These are phyloP conservation scores for Fusarium falciforme DNA, from an alignment of 2,329 filamentous ascomycete genomes.

Conservation along the genomic window DNA sequence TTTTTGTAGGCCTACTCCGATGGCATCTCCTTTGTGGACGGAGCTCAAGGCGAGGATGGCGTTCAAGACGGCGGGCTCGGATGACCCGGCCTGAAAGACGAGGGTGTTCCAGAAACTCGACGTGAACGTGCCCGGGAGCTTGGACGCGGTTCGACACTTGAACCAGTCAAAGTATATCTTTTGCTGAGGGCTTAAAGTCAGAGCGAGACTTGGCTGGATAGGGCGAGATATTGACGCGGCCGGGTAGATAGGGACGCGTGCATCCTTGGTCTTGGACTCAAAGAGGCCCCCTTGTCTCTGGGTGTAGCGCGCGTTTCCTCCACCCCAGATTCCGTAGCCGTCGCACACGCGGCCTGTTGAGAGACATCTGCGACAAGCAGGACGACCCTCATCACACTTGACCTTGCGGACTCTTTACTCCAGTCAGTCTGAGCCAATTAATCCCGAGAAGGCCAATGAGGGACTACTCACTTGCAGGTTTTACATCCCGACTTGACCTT, in stretches of 20 bases:
- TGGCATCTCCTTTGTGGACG: conserved; percentile 42
- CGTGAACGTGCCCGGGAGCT: conserved; percentile 51
- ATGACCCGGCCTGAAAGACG: conserved; percentile 50
- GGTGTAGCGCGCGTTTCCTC: conserved; percentile 2
- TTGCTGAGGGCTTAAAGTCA: conserved; percentile 16
- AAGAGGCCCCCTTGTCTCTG: neutral
- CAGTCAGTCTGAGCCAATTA: neutral
- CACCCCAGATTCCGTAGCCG: conserved; percentile 38
- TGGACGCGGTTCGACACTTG: conserved; percentile 49
- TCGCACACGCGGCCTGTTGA: conserved; percentile 33
- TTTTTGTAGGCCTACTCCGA: conserved; percentile 6
- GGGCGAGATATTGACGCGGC: neutral
- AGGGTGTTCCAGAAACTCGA: conserved; percentile 53
- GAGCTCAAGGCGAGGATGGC: conserved; percentile 54
- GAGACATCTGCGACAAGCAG: conserved; percentile 30
- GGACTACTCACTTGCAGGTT: conserved; percentile 32
- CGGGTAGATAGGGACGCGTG: neutral
- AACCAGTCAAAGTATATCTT: conserved; percentile 45
- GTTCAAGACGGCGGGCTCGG: conserved; percentile 55
- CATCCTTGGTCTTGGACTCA: neutral
- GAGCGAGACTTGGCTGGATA: conserved; percentile 5
- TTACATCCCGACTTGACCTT: conserved; percentile 36
- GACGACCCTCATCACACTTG: conserved; percentile 33
- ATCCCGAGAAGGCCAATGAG: neutral
- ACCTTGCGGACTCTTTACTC: conserved; percentile 11